Evolutionary conservation across 1,284 basidiomycete genomes (phyloP).

Genomic region (Trichosporon sp.): DNA sequence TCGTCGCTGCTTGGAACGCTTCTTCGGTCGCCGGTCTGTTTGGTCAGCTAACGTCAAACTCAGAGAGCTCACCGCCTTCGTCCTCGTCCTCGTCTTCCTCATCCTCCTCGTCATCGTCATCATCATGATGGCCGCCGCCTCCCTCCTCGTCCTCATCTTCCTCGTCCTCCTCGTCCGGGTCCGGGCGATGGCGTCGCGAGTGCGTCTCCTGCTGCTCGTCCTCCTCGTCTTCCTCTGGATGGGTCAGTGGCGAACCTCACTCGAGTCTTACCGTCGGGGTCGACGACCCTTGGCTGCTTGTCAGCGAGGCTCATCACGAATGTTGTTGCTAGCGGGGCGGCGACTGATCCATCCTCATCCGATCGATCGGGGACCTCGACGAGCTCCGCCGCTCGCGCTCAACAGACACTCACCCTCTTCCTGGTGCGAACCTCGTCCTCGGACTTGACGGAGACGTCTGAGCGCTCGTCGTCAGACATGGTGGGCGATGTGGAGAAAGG

Average conservation of each 20-base stretch:
- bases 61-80: conserved; percentile 34
- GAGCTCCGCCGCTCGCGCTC: neutral
- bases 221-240: conserved; percentile 26
- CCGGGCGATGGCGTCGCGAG: neutral
- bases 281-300: conserved; percentile 32
- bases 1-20: conserved; percentile 53
- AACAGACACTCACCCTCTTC: conserved; percentile 35
- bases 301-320: neutral
- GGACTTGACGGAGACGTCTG: conserved; percentile 19
- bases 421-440: conserved; percentile 26
- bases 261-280: conserved; percentile 36
- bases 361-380: neutral
- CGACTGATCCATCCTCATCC: neutral
- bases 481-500: neutral
- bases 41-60: conserved; percentile 9
- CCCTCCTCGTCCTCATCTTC: conserved; percentile 51
- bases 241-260: neutral
- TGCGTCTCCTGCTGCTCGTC: conserved; percentile 9
- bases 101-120: conserved; percentile 29
- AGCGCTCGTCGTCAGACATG: conserved; percentile 36
- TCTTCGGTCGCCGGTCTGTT: conserved; percentile 16
- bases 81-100: conserved; percentile 58
- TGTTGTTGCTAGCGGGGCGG: neutral
- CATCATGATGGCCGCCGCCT: conserved; percentile 37
- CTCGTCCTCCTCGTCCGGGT: conserved; percentile 16